Conservation (phyloP, 495 filamentous ascomycete species). For the Trichocladium uniseriatum region DNA sequence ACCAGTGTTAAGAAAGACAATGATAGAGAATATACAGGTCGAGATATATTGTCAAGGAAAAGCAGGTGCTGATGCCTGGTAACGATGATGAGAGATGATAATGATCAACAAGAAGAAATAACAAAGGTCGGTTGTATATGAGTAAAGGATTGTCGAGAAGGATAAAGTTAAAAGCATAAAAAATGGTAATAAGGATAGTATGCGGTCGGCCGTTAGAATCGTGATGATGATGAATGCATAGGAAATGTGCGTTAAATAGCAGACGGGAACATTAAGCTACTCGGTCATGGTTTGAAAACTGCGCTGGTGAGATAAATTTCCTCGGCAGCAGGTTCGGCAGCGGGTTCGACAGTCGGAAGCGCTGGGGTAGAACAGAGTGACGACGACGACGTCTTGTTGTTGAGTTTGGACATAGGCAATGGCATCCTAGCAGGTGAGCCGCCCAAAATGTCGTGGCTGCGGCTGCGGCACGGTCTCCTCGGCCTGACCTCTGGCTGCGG, state of each 20-base stretch:
- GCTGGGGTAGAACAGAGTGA: too few relatives aligned
- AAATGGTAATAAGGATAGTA: neutral
- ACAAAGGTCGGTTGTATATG: too few relatives aligned
- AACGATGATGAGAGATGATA: too few relatives aligned
- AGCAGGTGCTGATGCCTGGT: too few relatives aligned
- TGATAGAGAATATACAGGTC: too few relatives aligned
- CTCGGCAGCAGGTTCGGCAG: constrained; percentile 6
- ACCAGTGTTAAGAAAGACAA: too few relatives aligned
- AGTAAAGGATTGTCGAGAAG: too few relatives aligned
- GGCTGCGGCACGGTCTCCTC: constrained; percentile 27
- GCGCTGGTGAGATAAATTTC: constrained; percentile 38
- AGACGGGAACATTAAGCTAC: too few relatives aligned
- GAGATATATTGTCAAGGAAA: too few relatives aligned
- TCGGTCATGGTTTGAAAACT: constrained; percentile 33
- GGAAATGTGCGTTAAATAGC: neutral
- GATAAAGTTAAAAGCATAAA: neutral
- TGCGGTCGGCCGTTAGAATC: constrained; percentile 7
- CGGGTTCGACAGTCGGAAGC: constrained; percentile 12
- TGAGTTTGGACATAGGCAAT: constrained; percentile 11
- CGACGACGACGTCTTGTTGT: constrained; percentile 17
- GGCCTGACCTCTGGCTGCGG: constrained; percentile 21
- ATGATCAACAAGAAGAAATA: too few relatives aligned
- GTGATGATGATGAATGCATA: neutral
- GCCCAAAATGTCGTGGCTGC: constrained; percentile 33
- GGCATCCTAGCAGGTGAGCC: constrained; percentile 14